Evolutionary conservation across 805 yeast genomes (phyloP).

Genomic region (Kuraishia piskuri): DNA sequence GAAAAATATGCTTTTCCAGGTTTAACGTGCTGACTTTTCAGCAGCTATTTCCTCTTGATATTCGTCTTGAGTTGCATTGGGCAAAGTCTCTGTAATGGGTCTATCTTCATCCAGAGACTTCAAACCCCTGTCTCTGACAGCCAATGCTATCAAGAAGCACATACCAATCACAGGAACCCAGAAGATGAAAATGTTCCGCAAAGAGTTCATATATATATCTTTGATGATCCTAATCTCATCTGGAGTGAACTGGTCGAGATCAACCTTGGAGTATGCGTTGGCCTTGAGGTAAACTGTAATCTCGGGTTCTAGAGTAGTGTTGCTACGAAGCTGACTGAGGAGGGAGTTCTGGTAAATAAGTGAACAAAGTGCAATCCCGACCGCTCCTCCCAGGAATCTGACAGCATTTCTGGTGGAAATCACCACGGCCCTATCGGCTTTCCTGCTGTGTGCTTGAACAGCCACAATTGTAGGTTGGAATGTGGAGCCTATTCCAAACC

Average conservation of each 20-base stretch:
- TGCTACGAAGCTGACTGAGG: slow-evolving; percentile 7
- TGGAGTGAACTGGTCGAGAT: slow-evolving; percentile 14
- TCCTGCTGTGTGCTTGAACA: slow-evolving; percentile 40
- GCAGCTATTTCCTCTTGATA: not conserved
- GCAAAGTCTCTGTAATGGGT: not conserved
- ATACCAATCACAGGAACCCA: slow-evolving; percentile 26
- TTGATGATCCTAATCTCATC: slow-evolving; percentile 15
- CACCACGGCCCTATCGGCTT: slow-evolving; percentile 49
- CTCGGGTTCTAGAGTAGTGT: slow-evolving; percentile 6
- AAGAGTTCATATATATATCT: slow-evolving; percentile 20
- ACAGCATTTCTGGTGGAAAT: slow-evolving; percentile 48
- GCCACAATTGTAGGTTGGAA: slow-evolving; percentile 53
- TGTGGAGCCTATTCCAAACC: slow-evolving; percentile 37
- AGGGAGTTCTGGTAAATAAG: slow-evolving; percentile 19
- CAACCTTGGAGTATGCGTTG: slow-evolving; percentile 22
- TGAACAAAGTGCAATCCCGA: slow-evolving; percentile 42
- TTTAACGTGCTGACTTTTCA: not conserved
- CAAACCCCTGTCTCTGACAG: slow-evolving; percentile 30
- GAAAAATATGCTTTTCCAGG: too few species aligned
- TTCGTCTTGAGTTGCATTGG: not conserved
- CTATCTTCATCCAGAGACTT: slow-evolving; percentile 19
- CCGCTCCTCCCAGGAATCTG: slow-evolving; percentile 56
- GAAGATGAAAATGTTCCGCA: slow-evolving; percentile 24
- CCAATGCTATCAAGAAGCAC: slow-evolving; percentile 23
- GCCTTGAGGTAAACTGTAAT: slow-evolving; percentile 12